A percentile compares a stretch with the other conserved stretches of the same genome.
Evolutionary conservation across 208 protist species (phyloP).

Genomic region (Naegleria gruberi): DNA sequence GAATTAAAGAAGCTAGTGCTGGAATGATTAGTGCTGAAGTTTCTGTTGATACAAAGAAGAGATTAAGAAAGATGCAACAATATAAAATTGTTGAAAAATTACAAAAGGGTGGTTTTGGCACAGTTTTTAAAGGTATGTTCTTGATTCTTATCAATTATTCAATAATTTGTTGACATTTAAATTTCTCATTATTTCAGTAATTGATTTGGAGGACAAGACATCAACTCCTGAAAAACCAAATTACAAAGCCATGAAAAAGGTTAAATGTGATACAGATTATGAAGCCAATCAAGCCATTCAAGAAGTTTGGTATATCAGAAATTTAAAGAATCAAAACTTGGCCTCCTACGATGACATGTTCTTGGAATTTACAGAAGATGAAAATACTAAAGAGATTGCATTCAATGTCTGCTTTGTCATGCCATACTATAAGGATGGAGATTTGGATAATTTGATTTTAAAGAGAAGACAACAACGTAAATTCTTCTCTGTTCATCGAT

Average conservation of each 20-base stretch:
- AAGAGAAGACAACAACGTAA: not conserved
- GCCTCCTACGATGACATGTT: not conserved
- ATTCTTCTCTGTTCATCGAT: not conserved
- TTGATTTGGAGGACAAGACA: not conserved
- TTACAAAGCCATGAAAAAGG: constrained; percentile 3
- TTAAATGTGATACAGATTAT: not conserved
- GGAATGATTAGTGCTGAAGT: not conserved
- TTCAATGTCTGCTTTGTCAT: constrained; percentile 7
- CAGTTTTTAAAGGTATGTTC: too few relatives aligned
- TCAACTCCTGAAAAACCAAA: not conserved
- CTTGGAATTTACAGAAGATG: not conserved
- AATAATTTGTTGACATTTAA: too few relatives aligned
- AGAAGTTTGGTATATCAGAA: constrained; percentile 1
- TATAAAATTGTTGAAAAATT: not conserved
- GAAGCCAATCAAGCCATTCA: not conserved
- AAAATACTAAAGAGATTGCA: not conserved
- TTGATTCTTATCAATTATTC: too few relatives aligned
- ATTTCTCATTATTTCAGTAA: too few relatives aligned
- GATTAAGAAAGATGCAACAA: constrained; percentile 1
- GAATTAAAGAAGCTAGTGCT: not conserved
- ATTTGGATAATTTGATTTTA: not conserved
- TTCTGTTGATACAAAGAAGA: not conserved
- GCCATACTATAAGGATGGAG: constrained; percentile 8
- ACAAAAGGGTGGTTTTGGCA: not conserved
- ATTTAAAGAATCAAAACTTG: constrained; percentile 9